phyloP scores from a whole-genome alignment of 139 green algal genomes.

The Coccomyxa sp. region DNA sequence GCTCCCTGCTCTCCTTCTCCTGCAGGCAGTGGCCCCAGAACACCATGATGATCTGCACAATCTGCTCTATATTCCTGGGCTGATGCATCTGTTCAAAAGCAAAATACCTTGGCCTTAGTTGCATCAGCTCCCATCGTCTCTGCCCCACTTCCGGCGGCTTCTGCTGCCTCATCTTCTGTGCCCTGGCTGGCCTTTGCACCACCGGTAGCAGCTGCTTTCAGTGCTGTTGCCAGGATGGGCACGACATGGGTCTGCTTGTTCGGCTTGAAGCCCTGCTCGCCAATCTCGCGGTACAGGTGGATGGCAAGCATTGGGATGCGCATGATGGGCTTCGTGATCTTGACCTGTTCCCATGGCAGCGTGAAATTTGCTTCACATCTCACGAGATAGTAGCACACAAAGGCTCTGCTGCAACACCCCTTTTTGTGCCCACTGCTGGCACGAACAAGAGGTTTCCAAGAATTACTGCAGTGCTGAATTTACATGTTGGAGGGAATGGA shows the following conservation, averaged over 20 bases:
- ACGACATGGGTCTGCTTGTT: slow-evolving; percentile 87
- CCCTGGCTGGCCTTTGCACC: not conserved
- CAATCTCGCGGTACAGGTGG: slow-evolving; percentile 77
- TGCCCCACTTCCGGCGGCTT: not conserved
- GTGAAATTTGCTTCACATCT: not conserved
- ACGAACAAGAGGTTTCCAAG: no score
- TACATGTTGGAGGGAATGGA: no score
- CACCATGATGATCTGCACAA: no score
- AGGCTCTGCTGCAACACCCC: no score
- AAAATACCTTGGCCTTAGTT: no score
- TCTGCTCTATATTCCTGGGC: not conserved
- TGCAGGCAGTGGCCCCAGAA: not conserved
- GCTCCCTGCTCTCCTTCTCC: not conserved
- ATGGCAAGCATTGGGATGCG: slow-evolving; percentile 90
- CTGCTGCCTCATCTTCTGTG: not conserved
- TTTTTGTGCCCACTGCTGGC: no score
- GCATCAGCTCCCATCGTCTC: not conserved
- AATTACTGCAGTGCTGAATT: no score
- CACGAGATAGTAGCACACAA: not conserved
- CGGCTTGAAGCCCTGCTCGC: slow-evolving; percentile 84
- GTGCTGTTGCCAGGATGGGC: slow-evolving; percentile 73
- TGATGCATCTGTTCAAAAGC: not conserved
- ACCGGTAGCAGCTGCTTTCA: slow-evolving; percentile 24
- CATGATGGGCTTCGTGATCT: slow-evolving; percentile 73
- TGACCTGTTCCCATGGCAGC: slow-evolving; percentile 28